These are phyloP conservation scores for Bathelium albidoporum DNA, from an alignment of 495 filamentous ascomycete genomes.

Conservation along the genomic window DNA sequence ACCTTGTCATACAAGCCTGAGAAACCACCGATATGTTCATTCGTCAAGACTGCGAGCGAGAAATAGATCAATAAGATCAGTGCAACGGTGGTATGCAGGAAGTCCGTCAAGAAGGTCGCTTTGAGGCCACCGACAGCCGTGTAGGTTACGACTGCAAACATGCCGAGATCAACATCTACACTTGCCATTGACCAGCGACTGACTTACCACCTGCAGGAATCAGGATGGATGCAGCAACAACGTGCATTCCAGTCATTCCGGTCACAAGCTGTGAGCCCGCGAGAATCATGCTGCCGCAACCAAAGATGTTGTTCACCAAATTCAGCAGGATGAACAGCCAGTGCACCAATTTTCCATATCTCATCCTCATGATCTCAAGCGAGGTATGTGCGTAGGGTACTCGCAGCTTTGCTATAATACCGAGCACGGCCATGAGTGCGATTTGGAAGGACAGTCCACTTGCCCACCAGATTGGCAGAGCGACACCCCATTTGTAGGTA, in stretches of 20 bases:
- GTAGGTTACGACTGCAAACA: constrained; percentile 23
- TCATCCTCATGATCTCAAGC: constrained; percentile 21
- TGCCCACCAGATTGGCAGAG: constrained; percentile 20
- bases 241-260: constrained; percentile 38
- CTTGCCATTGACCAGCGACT: not conserved
- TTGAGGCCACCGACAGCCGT: constrained; percentile 41
- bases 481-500: constrained; percentile 26
- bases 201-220: constrained; percentile 30
- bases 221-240: constrained; percentile 36
- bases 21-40: constrained; percentile 17
- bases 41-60: constrained; percentile 24
- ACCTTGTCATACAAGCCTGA: constrained; percentile 20
- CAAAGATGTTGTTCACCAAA: constrained; percentile 37
- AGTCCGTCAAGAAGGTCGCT: constrained; percentile 32
- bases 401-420: constrained; percentile 19
- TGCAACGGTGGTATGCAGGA: constrained; percentile 16
- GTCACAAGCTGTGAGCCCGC: constrained; percentile 33
- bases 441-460: constrained; percentile 20
- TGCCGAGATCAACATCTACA: not conserved
- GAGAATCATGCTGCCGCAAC: constrained; percentile 37
- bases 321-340: constrained; percentile 41
- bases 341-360: constrained; percentile 39
- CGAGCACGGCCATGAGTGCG: constrained; percentile 20
- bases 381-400: constrained; percentile 22
- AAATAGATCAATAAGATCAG: constrained; percentile 36